Conservation (phyloP, 208 protist species). For the Borovskyia barvae region DNA sequence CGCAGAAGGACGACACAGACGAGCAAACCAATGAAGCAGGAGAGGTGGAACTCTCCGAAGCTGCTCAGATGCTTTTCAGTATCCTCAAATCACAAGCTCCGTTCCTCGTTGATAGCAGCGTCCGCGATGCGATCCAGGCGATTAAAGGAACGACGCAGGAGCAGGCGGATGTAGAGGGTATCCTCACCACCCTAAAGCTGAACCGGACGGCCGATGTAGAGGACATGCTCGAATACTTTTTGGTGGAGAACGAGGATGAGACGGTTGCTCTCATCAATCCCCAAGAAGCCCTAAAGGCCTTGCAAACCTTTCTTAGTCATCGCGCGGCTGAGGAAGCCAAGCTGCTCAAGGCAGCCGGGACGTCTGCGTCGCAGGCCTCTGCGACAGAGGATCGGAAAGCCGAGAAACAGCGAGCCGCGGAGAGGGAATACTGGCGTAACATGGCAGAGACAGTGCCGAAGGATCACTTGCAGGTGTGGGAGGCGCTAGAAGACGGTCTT, state of each 20-base stretch:
- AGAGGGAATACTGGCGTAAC: constrained; percentile 86
- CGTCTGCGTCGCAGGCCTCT: constrained; percentile 8
- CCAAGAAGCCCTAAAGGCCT: constrained; percentile 80
- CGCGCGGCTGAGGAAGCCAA: constrained; percentile 29
- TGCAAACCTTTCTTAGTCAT: constrained; percentile 82
- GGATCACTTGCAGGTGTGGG: constrained; percentile 85
- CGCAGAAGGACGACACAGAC: constrained; percentile 43
- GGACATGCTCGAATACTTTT: constrained; percentile 90
- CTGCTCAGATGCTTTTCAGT: constrained; percentile 78
- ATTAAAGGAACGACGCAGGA: constrained; percentile 80
- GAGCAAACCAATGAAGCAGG: constrained; percentile 35
- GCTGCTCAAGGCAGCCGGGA: constrained; percentile 4
- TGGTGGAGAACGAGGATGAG: constrained; percentile 64
- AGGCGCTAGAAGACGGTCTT: constrained; percentile 84
- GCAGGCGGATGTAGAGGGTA: constrained; percentile 87
- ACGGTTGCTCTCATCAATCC: constrained; percentile 70
- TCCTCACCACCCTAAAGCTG: constrained; percentile 91
- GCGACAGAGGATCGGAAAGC: constrained; percentile 22
- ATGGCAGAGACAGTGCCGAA: constrained; percentile 78
- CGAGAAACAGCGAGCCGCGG: constrained; percentile 43
- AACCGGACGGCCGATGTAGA: constrained; percentile 82
- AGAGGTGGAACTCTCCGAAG: constrained; percentile 74
- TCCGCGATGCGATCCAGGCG: constrained; percentile 56
- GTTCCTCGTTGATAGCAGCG: constrained; percentile 87
- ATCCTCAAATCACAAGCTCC: constrained; percentile 83